A percentile compares a stretch with the other conserved stretches of the same genome.
Evolutionary conservation across 345 rosid species (phyloP).

Genomic region (Euphorbia lathyris): DNA sequence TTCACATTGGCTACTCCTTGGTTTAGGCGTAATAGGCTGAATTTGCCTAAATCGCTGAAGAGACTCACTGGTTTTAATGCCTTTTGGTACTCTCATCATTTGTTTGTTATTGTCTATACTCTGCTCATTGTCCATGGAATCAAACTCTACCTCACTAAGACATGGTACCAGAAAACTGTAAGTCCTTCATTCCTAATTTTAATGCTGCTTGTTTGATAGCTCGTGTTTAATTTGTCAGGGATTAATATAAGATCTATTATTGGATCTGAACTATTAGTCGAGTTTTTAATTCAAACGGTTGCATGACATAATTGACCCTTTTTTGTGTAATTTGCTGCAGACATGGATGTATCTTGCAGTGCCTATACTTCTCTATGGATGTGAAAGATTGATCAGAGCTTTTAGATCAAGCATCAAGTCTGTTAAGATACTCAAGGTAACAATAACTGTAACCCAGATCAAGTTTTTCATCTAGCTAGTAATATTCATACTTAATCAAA

Average conservation of each 20-base stretch:
- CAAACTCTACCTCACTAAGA: constrained; percentile 62
- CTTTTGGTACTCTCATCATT: constrained; percentile 90
- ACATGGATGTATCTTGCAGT: constrained; percentile 91
- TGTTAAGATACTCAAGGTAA: constrained; percentile 70
- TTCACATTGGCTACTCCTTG: constrained; percentile 84
- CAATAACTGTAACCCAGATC: constrained; percentile 7
- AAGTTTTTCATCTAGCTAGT: neutral
- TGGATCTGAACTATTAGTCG: no score
- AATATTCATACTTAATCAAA: neutral
- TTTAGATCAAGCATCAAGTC: constrained; percentile 83
- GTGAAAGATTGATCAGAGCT: constrained; percentile 67
- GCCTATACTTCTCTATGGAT: constrained; percentile 57
- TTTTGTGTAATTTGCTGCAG: no score
- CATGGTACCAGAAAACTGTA: constrained; percentile 84
- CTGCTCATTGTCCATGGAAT: constrained; percentile 79
- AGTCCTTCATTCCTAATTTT: neutral
- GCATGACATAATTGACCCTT: no score
- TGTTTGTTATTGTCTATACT: constrained; percentile 69
- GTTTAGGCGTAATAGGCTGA: constrained; percentile 76
- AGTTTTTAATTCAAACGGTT: no score
- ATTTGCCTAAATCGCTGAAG: constrained; percentile 61
- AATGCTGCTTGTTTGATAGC: neutral
- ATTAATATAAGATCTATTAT: no score
- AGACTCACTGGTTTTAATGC: constrained; percentile 87
- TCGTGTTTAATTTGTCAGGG: constrained; percentile 8